Conservation (phyloP, 257 asterid genomes). For the Solanum chilense region DNA sequence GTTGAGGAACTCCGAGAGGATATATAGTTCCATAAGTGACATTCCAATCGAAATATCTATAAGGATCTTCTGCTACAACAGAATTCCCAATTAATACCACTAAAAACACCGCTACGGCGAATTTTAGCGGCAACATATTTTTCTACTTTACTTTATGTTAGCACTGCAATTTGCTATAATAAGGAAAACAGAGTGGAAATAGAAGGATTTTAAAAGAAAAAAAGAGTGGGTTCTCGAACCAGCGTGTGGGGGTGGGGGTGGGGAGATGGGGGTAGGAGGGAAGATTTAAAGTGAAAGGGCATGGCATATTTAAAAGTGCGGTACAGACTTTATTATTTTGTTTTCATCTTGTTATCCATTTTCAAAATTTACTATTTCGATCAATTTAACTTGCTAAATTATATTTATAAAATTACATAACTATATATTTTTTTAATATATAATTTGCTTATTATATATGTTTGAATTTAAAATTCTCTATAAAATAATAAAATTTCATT, state of each 20-base stretch:
- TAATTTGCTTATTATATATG: too few relatives aligned
- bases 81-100: conserved; percentile 10
- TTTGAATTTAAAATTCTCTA: background rate
- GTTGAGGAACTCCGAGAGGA: conserved; percentile 69
- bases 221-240: background rate
- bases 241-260: background rate
- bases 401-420: accelerated
- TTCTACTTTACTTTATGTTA: background rate
- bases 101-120: conserved; percentile 17
- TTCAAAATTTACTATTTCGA: background rate
- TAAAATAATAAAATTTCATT: background rate
- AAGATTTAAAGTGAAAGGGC: conserved; percentile 7
- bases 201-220: background rate
- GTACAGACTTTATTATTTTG: background rate
- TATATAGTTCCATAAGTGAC: conserved; percentile 59
- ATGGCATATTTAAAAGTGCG: conserved; percentile 25
- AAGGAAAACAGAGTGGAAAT: background rate
- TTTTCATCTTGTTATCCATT: background rate
- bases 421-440: too few relatives aligned
- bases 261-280: conserved; percentile 2
- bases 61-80: conserved; percentile 62
- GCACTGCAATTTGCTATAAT: background rate
- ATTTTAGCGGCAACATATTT: conserved; percentile 27
- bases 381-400: background rate
- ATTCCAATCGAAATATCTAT: conserved; percentile 73